phyloP scores from a whole-genome alignment of 2,329 filamentous ascomycete genomes.

The Colletotrichum tabaci region DNA sequence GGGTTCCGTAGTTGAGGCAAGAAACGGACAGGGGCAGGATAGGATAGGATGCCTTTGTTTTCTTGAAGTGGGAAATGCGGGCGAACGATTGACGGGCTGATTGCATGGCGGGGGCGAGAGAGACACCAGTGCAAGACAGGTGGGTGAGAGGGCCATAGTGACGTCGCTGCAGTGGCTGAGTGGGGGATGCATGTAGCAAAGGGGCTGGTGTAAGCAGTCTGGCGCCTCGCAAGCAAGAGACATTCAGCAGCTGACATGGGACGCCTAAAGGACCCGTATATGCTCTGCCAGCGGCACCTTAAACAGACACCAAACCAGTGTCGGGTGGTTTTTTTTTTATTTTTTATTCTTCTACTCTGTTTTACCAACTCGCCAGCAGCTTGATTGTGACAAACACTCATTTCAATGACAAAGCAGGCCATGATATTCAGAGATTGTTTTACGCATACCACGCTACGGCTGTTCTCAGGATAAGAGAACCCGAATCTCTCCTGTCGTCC shows the following conservation, averaged over 20 bases:
- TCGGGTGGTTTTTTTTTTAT: background rate
- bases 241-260: background rate
- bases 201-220: too few species aligned
- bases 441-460: background rate
- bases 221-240: background rate
- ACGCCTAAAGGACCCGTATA: background rate
- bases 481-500: slow-evolving; percentile 72
- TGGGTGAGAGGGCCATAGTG: slow-evolving; percentile 14
- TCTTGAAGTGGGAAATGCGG: slow-evolving; percentile 8
- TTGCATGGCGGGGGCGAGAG: background rate
- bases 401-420: background rate
- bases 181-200: background rate
- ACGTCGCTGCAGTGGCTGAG: slow-evolving; percentile 30
- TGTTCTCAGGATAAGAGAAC: slow-evolving; percentile 68
- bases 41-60: slow-evolving; percentile 17
- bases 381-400: background rate
- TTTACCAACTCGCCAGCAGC: background rate
- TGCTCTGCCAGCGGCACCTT: background rate
- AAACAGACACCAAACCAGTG: background rate
- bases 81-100: slow-evolving; percentile 4
- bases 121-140: background rate
- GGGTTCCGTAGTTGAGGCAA: slow-evolving; percentile 14
- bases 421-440: background rate
- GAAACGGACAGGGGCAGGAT: background rate
- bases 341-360: background rate